Conservation (phyloP, 192 early-diverging fungal genomes). For the Coemansia sp. region DNA sequence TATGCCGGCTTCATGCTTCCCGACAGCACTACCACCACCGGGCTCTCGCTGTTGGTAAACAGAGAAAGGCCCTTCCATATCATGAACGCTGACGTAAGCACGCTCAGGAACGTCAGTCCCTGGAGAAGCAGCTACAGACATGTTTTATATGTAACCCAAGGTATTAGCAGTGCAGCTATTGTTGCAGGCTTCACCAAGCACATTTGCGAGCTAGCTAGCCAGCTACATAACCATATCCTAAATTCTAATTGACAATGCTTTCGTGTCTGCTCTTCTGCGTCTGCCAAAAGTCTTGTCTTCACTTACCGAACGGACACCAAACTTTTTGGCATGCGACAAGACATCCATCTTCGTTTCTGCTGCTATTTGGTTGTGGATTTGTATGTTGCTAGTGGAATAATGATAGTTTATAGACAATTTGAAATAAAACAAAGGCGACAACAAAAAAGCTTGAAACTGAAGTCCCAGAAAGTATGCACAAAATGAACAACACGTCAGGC, state of each 20-base stretch:
- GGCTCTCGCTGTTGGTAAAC: constrained; percentile 87
- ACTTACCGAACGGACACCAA: constrained; percentile 52
- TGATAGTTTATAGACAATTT: background rate
- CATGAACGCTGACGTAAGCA: constrained; percentile 91
- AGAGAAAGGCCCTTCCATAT: constrained; percentile 92
- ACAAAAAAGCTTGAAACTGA: background rate
- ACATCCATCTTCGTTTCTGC: constrained; percentile 39
- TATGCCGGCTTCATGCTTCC: constrained; percentile 99
- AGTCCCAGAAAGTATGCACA: too few species aligned
- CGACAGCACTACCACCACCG: constrained; percentile 95
- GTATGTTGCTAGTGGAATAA: background rate
- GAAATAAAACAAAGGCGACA: background rate
- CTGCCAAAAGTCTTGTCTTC: background rate
- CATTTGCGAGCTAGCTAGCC: too few species aligned
- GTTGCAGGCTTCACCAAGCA: too few species aligned
- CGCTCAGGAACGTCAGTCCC: constrained; percentile 84
- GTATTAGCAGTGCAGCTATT: too few species aligned
- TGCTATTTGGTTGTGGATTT: constrained; percentile 2
- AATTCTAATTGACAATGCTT: too few species aligned
- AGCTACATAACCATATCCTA: too few species aligned
- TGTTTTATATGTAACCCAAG: background rate
- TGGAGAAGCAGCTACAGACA: constrained; percentile 60
- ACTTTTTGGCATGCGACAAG: constrained; percentile 36
- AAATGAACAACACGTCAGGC: too few species aligned
- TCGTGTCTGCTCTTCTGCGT: too few species aligned